Base-by-base conservation (phyloP, 192 early-diverging fungal genomes). In the Gigaspora rosea region DNA sequence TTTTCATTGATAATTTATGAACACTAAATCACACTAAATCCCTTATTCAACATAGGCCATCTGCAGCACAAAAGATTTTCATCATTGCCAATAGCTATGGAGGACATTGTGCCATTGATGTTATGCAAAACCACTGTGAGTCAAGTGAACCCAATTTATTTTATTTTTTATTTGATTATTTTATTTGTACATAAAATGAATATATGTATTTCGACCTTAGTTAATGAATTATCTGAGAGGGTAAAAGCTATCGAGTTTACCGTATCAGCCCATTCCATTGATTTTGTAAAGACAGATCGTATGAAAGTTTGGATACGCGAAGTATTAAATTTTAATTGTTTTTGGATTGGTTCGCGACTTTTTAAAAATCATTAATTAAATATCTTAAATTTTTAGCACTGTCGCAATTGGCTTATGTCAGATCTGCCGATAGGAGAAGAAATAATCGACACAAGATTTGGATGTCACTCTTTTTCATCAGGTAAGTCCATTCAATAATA, bases 351-450 rank as follows among this genome's bases (percentile, higher is more conserved):
- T 52, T 18, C 8, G n/a, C 7, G n/a, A 13, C 33, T 7, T 56
- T n/a, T 57, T 35, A 5, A 27, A 27, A 27, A 72, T 11, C 16
- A 54, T 33, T 35, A 48, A 20, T 48, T 20, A 20, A 67, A 20
- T 49, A 20, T 27, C 33, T 6, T 22, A 27, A 5, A 8, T 63
- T 18, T 64, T 16, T 67, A 76, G 75, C 63, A 67, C 54, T 76
- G 75, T 76, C n/a, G 75, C 10, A 76, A 76, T 57, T 76, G 75
- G 75, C 3, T 76, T 22, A 58, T 76, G 50, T 65, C 75, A 41
- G 64, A 67, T 68, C 8, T 65, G 11, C 32, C 35, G 7, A 10
- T 56, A 2, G 63, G 62, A 10, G 7, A 51, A 47, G 75, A 76
- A 54, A 41, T 76, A 18, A 32, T 66, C 35, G 75, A 76, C 22